Base-by-base conservation (phyloP, 495 filamentous ascomycete species). In the Penicillium odoratum region DNA sequence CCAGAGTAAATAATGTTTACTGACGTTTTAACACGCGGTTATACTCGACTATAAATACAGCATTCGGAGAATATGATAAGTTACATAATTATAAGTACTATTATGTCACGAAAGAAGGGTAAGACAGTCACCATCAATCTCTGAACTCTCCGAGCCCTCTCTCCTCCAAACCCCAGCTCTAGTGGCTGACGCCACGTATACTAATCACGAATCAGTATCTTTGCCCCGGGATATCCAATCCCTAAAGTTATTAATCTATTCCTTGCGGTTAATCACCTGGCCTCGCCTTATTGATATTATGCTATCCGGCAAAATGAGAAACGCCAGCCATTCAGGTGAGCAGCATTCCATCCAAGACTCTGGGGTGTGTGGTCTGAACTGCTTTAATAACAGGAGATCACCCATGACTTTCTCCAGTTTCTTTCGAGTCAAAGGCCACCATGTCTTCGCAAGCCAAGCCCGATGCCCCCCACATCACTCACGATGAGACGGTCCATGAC, bases 291-390 rank as follows among this genome's bases (percentile, higher is more conserved):
- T 16, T 29, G 15, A 29, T 30, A 48, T 31, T 31, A 29, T 48
- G 26, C 25, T 31, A 48, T 31, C 46, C 46, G 46, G 46, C 46
- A 48, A 48, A 48, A 48, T 48, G 46, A n/a, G 28, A 31, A 30
- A 2, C 13, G 7, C 3, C 10, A 48, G 46, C 46, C 25, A 31
- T 15, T n/a, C 15, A 29, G 45, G 21, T 16, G 5, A 29, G 44
- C 11, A 25, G 10, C 44, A 47, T 47, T 47, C 44, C n/a, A 9
- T 0, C 3, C 13, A 40, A 40, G 15, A 40, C 16, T 15, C 21
- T 40, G 38, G 38, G 38, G 13, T 15, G 38, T 40, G 13, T 15
- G 13, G 16, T 40, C n/a, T 40, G 38, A 40, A 40, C 38, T 13
- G 38, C 2, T 48, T 48, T 48, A 48, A 48, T 29, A 48, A n/a